Evolutionary conservation across 2,329 filamentous ascomycete genomes (phyloP), one percentile per base, ranked within the genome.

Genomic region (Ceratocystis variospora): DNA sequence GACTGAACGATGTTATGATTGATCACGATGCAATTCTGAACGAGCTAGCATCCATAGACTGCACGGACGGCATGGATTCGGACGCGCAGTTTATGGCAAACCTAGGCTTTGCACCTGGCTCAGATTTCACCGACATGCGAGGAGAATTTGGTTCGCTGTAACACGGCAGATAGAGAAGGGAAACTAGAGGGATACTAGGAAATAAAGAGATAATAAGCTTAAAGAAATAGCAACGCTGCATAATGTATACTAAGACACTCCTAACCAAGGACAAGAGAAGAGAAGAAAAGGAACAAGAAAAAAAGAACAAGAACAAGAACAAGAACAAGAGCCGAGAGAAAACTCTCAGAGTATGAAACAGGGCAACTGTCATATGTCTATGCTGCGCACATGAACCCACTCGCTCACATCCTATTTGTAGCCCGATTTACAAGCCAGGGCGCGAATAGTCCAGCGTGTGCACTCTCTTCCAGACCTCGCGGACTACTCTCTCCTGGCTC

Each of bases 391-490:
- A 17, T 61, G 19, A 48, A 48, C 17, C 19, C 46, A 48, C n/a
- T 48, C 31, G 22, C 37, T 12, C 10, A 5, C 25, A 41, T 41
- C 37, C 37, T 41, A 41, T 41, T 15, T 41, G 37, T n/a, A 44
- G 5, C 22, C 31, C 33, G 12, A 44, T n/a, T 41, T 62, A 62
- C 4, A 62, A n/a, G 12, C 61, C 63, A 28, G 63, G 63, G 28
- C 88, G 79, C 28, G 77, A 76, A 72, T 90, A 91, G 70, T 89
- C 84, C 65, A 91, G 74, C 12, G 79, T 76, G 63, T 81, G 77
- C 5, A 90, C 87, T 44, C 88, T 79, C 69, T 80, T 81, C 88
- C 88, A 91, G 0, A 88, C 85, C 71, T 89, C 87, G 55, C 87
- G 78, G 1, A 89, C 86, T 0, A 86, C 82, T 67, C 88, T 78